These are phyloP conservation scores for Musa beccarii DNA, from an alignment of 176 grass and related monocot genomes.

Conservation along the genomic window DNA sequence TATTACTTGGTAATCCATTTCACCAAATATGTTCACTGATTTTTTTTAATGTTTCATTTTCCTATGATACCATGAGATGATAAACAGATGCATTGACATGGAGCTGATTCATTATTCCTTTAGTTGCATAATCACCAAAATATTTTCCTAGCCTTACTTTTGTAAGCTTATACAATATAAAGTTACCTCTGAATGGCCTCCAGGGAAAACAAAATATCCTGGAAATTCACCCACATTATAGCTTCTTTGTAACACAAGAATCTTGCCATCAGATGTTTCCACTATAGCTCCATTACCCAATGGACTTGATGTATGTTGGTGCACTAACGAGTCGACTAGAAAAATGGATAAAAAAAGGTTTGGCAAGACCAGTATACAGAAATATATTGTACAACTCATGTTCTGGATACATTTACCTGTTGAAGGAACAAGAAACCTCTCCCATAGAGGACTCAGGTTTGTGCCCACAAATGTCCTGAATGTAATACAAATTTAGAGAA, in stretches of 20 bases:
- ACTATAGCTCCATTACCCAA: slow-evolving; percentile 89
- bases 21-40: background rate
- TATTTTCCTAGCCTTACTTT: background rate
- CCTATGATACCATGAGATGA: background rate
- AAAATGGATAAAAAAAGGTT: slow-evolving; percentile 1
- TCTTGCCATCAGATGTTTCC: slow-evolving; percentile 73
- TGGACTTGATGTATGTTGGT: slow-evolving; percentile 71
- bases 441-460: slow-evolving; percentile 81
- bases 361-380: background rate
- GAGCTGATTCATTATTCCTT: background rate
- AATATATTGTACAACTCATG: background rate
- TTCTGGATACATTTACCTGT: slow-evolving; percentile 39
- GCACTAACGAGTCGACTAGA: slow-evolving; percentile 25
- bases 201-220: slow-evolving; percentile 83
- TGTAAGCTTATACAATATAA: slow-evolving; percentile 6
- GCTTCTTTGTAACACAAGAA: slow-evolving; percentile 86
- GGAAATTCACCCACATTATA: slow-evolving; percentile 86
- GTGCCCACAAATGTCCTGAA: slow-evolving; percentile 92
- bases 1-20: too few relatives aligned
- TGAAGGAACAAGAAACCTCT: slow-evolving; percentile 63
- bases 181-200: slow-evolving; percentile 88
- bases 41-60: background rate
- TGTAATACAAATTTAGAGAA: slow-evolving; percentile 14
- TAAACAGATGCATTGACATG: background rate
- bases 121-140: background rate